Evolutionary conservation across 148 eudicot genomes (phyloP), one percentile per base, ranked within the genome.

Genomic region (Limonium bicolor): DNA sequence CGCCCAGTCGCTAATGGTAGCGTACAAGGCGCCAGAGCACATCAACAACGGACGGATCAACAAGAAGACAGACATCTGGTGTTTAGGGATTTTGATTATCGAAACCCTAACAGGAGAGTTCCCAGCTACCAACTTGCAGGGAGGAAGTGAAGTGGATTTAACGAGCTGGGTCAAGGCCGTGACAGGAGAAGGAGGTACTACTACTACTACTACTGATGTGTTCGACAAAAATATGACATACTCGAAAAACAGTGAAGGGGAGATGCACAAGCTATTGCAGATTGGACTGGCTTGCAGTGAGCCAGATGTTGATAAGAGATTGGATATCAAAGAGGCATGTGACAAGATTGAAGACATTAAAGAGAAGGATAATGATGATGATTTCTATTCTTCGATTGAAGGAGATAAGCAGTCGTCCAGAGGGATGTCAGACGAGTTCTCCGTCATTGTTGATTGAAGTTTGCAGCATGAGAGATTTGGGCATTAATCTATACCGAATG

Each of bases 21-120:
- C 88, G 4, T 85, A 90, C 59, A 90, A 80, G 46, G 71, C 99
- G 2, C 99, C 93, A 0, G 99, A 90, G 59, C 76, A 63, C 59
- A 49, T 66, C 27, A 61, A 48, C 45, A 53, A 33, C 8, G 54
- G 65, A 0, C 79, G 85, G 0, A 48, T 90, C 15, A 70, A 74
- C 0, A 84, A 69, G 61, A 90, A 84, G 34, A 80, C 99, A 0
- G 99, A 90, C 20, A 68, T 81, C 0, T 84, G 85, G 85, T 63
- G 73, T 11, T 55, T 90, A 0, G 99, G 99, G 14, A 65, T 90
- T 21, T 22, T 90, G 17, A 85, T 90, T 13, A 47, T 84, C 3
- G 99, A 90, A 45, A 66, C 50, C 8, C 17, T 90, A 31, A 90
- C 93, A 0, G 88, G 97, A 0, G 63, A 67, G n/a, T 63, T 80